Evolutionary conservation across 805 yeast genomes (phyloP).

Genomic region (Wickerhamomyces alni): DNA sequence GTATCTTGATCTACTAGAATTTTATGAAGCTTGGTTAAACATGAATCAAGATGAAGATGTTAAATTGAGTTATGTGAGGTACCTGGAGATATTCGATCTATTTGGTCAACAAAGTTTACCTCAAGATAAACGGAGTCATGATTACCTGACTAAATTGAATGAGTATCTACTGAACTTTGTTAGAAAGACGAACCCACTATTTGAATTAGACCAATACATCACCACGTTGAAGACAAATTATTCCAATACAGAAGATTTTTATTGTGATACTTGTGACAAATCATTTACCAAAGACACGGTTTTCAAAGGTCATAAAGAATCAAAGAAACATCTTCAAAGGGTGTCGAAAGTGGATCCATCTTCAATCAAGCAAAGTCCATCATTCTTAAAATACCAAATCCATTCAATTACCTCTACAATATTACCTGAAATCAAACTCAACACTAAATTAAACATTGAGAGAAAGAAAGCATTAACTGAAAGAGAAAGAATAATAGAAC

Average conservation of each 20-base stretch:
- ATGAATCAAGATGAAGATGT: conserved; percentile 23
- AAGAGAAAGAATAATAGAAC: conserved; percentile 33
- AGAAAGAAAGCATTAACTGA: conserved; percentile 65
- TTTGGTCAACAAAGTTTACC: conserved; percentile 26
- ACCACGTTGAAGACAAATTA: conserved; percentile 11
- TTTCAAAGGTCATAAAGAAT: conserved; percentile 59
- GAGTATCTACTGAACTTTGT: conserved; percentile 47
- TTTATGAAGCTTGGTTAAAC: conserved; percentile 50
- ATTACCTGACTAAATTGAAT: conserved; percentile 40
- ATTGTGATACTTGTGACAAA: conserved; percentile 61
- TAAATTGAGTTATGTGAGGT: conserved; percentile 42
- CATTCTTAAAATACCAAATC: conserved; percentile 35
- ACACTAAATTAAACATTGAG: conserved; percentile 57
- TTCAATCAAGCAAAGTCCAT: conserved; percentile 15
- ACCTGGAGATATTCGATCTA: conserved; percentile 38
- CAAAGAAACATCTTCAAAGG: conserved; percentile 63
- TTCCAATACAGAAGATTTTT: conserved; percentile 25
- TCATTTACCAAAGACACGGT: conserved; percentile 59
- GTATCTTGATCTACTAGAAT: conserved; percentile 47
- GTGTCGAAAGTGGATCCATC: not conserved
- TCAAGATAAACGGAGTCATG: conserved; percentile 9
- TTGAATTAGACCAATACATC: conserved; percentile 29
- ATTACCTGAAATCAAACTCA: conserved; percentile 32
- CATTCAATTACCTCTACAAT: conserved; percentile 9
- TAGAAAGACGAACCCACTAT: conserved; percentile 42